phyloP scores from a whole-genome alignment of 2,329 filamentous ascomycete species.

The Aspergillus aculeatus region DNA sequence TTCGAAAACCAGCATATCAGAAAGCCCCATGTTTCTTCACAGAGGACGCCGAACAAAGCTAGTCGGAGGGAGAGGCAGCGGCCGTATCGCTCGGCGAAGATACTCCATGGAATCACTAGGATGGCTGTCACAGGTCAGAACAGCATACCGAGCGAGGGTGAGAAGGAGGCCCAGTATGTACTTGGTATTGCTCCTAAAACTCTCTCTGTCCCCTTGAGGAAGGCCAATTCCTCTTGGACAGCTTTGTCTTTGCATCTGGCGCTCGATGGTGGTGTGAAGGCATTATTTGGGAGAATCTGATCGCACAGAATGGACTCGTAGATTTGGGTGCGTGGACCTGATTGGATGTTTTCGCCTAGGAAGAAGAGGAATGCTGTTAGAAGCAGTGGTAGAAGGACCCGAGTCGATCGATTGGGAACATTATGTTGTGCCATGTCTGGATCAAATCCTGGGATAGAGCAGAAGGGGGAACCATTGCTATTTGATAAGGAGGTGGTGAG shows the following conservation, averaged over 20 bases:
- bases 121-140: not conserved
- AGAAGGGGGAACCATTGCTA: too few species aligned
- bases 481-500: too few species aligned
- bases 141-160: not conserved
- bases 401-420: not conserved
- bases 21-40: not conserved
- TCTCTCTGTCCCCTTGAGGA: not conserved
- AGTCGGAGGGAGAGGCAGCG: slow-evolving; percentile 1
- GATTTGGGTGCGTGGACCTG: slow-evolving; percentile 1
- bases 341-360: not conserved
- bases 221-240: not conserved
- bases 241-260: not conserved
- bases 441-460: too few species aligned
- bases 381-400: not conserved
- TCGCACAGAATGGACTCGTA: slow-evolving; percentile 3
- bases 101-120: slow-evolving; percentile 4
- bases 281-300: not conserved
- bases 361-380: not conserved
- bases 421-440: not conserved
- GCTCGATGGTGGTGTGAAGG: not conserved
- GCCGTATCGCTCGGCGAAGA: not conserved
- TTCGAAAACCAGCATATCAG: not conserved
- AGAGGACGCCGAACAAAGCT: not conserved
- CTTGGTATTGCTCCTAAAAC: not conserved
- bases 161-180: not conserved